Conservation (phyloP, 2,329 filamentous ascomycete genomes). For the Ascochyta clinopodiicola region DNA sequence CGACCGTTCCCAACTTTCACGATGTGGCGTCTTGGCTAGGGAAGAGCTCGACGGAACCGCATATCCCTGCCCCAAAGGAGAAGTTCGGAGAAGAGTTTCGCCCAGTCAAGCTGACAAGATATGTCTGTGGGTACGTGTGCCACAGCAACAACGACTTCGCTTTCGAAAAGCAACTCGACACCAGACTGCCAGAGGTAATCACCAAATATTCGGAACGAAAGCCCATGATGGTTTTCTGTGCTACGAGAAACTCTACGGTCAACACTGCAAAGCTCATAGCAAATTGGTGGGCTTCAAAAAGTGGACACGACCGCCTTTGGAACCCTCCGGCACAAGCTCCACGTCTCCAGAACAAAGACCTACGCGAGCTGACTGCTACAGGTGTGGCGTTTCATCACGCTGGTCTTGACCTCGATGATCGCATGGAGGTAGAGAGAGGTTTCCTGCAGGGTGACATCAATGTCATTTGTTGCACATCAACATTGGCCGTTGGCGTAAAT, state of each 20-base stretch:
- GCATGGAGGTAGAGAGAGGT: conserved; percentile 68
- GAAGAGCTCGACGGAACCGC: conserved; percentile 63
- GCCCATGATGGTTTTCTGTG: conserved; percentile 84
- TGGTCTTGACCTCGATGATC: conserved; percentile 70
- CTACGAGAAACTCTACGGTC: conserved; percentile 74
- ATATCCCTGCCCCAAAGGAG: conserved; percentile 70
- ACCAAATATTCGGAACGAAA: conserved; percentile 71
- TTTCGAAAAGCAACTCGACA: conserved; percentile 74
- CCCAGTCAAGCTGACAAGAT: conserved; percentile 76
- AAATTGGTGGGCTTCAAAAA: conserved; percentile 66
- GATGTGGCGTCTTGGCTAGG: conserved; percentile 85
- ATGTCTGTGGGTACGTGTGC: conserved; percentile 74
- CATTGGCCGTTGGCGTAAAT: conserved; percentile 82
- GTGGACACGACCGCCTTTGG: conserved; percentile 66
- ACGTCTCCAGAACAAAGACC: conserved; percentile 63
- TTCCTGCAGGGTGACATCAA: conserved; percentile 75
- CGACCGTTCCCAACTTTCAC: conserved; percentile 81
- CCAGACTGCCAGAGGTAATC: conserved; percentile 70
- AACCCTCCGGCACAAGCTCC: conserved; percentile 60
- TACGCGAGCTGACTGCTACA: conserved; percentile 61
- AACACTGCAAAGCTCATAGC: conserved; percentile 72
- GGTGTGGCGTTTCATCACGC: conserved; percentile 87
- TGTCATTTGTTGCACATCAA: conserved; percentile 87
- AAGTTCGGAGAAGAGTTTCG: conserved; percentile 81
- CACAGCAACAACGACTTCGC: conserved; percentile 71